These are phyloP conservation scores for Eucalyptus decipiens DNA, from an alignment of 345 rosid genomes.

Conservation along the genomic window DNA sequence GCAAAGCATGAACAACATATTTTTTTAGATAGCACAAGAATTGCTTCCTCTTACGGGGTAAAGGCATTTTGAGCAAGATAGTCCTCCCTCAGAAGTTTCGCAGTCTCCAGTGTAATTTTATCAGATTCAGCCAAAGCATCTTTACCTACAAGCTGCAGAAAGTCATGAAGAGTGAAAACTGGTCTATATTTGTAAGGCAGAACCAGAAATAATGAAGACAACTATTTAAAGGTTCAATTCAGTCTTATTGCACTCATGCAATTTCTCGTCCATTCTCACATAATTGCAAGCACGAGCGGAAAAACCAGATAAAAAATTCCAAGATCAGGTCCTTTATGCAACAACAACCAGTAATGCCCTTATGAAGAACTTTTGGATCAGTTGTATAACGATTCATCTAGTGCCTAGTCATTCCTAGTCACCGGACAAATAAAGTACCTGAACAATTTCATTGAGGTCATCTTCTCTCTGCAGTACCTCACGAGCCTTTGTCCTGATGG, in stretches of 20 bases:
- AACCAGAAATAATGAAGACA: not conserved
- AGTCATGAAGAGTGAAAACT: not conserved
- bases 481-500: slow-evolving; percentile 96
- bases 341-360: not conserved
- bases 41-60: slow-evolving; percentile 66
- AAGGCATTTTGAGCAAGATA: slow-evolving; percentile 99
- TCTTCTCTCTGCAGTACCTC: slow-evolving; percentile 99
- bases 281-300: not conserved
- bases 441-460: slow-evolving; percentile 98
- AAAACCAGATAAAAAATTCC: not conserved
- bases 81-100: slow-evolving; percentile 98
- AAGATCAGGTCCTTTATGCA: not conserved
- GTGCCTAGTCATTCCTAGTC: not conserved
- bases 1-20: not conserved
- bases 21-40: not conserved
- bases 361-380: not conserved
- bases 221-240: not conserved
- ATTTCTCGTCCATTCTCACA: not conserved
- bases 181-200: not conserved
- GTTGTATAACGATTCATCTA: not conserved
- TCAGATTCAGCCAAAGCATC: slow-evolving; percentile 97
- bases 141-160: slow-evolving; percentile 93
- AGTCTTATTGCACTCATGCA: not conserved
- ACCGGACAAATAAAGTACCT: slow-evolving; percentile 22
- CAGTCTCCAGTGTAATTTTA: slow-evolving; percentile 93